Percentiles rank a stretch among this genome's conserved stretches.
Conservation (phyloP, 2,329 filamentous ascomycete genomes). For the Piedraia hortae region DNA sequence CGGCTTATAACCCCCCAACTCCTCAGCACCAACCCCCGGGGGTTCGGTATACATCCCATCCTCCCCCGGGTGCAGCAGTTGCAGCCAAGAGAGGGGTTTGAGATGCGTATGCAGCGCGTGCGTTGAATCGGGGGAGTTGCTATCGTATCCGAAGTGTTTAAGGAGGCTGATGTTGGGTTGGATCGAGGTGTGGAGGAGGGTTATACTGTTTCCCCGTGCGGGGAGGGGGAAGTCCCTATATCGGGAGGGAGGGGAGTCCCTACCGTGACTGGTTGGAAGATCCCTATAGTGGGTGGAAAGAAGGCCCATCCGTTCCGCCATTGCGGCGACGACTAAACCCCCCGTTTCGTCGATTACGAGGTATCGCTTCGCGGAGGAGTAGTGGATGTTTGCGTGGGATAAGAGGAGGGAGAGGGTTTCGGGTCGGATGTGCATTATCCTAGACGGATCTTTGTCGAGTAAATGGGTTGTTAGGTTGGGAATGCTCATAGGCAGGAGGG, state of each 20-base stretch:
- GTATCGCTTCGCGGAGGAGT: constrained; percentile 36
- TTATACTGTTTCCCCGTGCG: constrained; percentile 46
- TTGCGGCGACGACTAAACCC: constrained; percentile 51
- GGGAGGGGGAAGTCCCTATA: constrained; percentile 29
- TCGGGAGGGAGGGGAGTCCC: background rate
- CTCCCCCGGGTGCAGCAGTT: constrained; percentile 48
- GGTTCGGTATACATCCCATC: constrained; percentile 54
- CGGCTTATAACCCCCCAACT: constrained; percentile 44
- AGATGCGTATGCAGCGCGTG: constrained; percentile 68
- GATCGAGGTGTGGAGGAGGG: constrained; percentile 51
- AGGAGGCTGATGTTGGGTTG: constrained; percentile 73
- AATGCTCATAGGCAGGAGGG: constrained; percentile 59
- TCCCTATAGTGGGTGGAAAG: constrained; percentile 14
- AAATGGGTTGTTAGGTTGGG: constrained; percentile 49
- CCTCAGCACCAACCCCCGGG: constrained; percentile 27
- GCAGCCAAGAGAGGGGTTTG: constrained; percentile 70
- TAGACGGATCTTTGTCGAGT: constrained; percentile 49
- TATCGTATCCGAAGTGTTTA: constrained; percentile 73
- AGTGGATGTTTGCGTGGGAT: constrained; percentile 78
- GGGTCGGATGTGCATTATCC: constrained; percentile 63
- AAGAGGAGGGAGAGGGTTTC: constrained; percentile 58
- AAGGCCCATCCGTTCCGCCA: constrained; percentile 74
- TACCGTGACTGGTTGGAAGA: no score
- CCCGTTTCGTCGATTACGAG: constrained; percentile 69
- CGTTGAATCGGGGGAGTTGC: constrained; percentile 28